Base-by-base conservation (phyloP, 2,329 filamentous ascomycete species). In the Harringtonia lauricola region DNA sequence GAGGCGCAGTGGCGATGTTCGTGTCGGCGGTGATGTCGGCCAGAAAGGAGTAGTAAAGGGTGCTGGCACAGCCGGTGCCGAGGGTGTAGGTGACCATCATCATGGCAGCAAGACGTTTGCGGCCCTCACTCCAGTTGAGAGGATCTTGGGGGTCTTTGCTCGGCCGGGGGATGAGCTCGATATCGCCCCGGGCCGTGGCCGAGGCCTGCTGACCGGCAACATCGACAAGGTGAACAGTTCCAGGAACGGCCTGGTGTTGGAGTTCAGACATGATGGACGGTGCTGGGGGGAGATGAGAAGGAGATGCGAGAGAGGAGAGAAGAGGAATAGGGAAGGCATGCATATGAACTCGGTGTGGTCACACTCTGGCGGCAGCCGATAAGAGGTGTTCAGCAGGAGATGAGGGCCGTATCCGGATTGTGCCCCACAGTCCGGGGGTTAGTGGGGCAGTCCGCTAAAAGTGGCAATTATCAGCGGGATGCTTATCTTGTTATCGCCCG, bases 81-180 rank as follows among this genome's bases (percentile, higher is more conserved):
- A 70, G 59, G 2, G 64, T 66, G 50, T 71, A 72, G 29, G 55
- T 47, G 34, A 53, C 53, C n/a, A 56, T 50, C 42, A 55, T 59
- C 26, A 47, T 46, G 8, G 55, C 55, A 2, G 59, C 52, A 22
- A 59, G 42, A 64, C 68, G 70, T 57, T 76, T 76, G 59, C 72
- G 73, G 3, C 59, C 47, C 9, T 50, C 49, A 0, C 68, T 61
- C 74, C 74, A 79, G 44, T 75, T 66, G 43, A 70, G 55, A 2
- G 74, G 73, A 48, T 77, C 72, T 15, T 71, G 69, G 2, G 59
- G 51, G 47, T 74, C 70, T 44, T 64, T 64, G 26, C 53, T 58
- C 3, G 61, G 62, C 3, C 43, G 36, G 1, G 66, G 66, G n/a
- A 42, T 42, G 28, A 36, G 35, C n/a, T 42, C 36, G 38, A 45